Conservation (phyloP, 441 rosid genomes). For the Manihot esculenta region DNA sequence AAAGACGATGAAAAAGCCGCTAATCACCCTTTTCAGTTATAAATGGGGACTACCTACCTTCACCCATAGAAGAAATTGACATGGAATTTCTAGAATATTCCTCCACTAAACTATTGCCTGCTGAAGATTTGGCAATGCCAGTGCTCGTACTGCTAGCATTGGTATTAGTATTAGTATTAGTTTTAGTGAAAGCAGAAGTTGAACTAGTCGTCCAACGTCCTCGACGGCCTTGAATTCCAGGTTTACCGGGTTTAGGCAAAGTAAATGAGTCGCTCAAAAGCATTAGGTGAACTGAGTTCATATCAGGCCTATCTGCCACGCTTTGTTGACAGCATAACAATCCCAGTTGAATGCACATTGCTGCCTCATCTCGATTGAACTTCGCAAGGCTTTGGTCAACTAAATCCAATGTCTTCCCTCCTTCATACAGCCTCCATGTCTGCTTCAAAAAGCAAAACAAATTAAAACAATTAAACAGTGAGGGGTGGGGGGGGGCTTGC, state of each 20-base stretch:
- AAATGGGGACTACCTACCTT: slow-evolving; percentile 55
- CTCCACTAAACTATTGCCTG: slow-evolving; percentile 49
- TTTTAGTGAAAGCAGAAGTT: slow-evolving; percentile 38
- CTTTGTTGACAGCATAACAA: slow-evolving; percentile 77
- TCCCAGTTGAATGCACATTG: slow-evolving; percentile 76
- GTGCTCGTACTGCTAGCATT: slow-evolving; percentile 32
- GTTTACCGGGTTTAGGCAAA: slow-evolving; percentile 67
- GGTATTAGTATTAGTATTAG: slow-evolving; percentile 26
- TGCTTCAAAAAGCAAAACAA: slow-evolving; percentile 25
- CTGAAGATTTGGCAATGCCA: slow-evolving; percentile 39
- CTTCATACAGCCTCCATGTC: slow-evolving; percentile 71
- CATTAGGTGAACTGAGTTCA: slow-evolving; percentile 74
- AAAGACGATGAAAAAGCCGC: not conserved
- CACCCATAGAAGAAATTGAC: slow-evolving; percentile 73
- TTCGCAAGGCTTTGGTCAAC: slow-evolving; percentile 61
- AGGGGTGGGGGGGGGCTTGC: too few relatives aligned
- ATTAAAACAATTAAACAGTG: not conserved
- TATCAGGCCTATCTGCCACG: slow-evolving; percentile 63
- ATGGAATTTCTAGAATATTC: slow-evolving; percentile 80
- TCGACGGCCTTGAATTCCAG: slow-evolving; percentile 68
- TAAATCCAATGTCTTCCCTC: slow-evolving; percentile 51
- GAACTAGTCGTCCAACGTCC: slow-evolving; percentile 44
- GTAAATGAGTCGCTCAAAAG: slow-evolving; percentile 72
- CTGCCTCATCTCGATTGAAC: slow-evolving; percentile 67
- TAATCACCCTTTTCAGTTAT: not conserved